These are phyloP conservation scores for sorghum (Sorghum bicolor) DNA, from an alignment of 176 grass and related monocot species.

Conservation along the genomic window Sorghum_bicolor_NCBIv3 NC_012873.2:61677001-61677500, in stretches of 20 bases:
- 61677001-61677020: slow-evolving; percentile 45
- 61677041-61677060: background rate
- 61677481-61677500: rapidly evolving
- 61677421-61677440: background rate
- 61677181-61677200: slow-evolving; percentile 21
- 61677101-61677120: slow-evolving; percentile 13
- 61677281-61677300: background rate
- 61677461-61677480: background rate
- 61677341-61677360: background rate
- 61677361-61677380: background rate
- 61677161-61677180: slow-evolving; percentile 44
- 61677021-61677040: slow-evolving; percentile 29
- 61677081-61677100: background rate
- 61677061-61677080: slow-evolving; percentile 35
- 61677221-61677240: slow-evolving; percentile 50
- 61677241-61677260: slow-evolving; percentile 21
- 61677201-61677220: slow-evolving; percentile 10
- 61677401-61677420: background rate
- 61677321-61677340: background rate
- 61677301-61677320: background rate
- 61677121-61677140: slow-evolving; percentile 35
- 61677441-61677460: too few relatives aligned
- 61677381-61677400: background rate
- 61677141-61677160: slow-evolving; percentile 49
- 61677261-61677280: slow-evolving; percentile 16